A percentile compares a stretch with the other conserved stretches of the same genome.
These are phyloP conservation scores for Nidula microcarpa DNA, from an alignment of 768 basidiomycete species.

Conservation along the genomic window DNA sequence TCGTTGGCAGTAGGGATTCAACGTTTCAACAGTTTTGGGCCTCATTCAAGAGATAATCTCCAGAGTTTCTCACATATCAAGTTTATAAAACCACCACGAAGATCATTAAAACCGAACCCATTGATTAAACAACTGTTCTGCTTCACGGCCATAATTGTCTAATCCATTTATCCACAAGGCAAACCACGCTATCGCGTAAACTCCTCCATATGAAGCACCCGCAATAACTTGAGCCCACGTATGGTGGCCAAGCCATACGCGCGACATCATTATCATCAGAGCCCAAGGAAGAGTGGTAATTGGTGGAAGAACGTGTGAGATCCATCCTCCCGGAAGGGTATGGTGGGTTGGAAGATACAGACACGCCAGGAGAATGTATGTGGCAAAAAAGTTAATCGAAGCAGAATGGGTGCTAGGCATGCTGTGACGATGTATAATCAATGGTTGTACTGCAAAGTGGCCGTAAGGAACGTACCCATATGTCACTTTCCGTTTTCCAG, in stretches of 20 bases:
- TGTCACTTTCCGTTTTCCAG: conserved; percentile 42
- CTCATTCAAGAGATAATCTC: too few species aligned
- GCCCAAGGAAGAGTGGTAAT: conserved; percentile 56
- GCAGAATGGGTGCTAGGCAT: conserved; percentile 87
- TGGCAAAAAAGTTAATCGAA: conserved; percentile 59
- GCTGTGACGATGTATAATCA: conserved; percentile 28
- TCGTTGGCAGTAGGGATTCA: too few species aligned
- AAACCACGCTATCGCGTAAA: conserved; percentile 56
- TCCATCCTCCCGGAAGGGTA: conserved; percentile 36
- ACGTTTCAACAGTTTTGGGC: too few species aligned
- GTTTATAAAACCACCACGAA: too few species aligned
- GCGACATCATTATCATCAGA: conserved; percentile 50
- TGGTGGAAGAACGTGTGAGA: conserved; percentile 39
- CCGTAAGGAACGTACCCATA: conserved; percentile 55
- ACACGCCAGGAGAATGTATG: conserved; percentile 57
- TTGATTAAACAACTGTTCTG: conserved; percentile 16
- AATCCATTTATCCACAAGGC: conserved; percentile 45
- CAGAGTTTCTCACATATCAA: too few species aligned
- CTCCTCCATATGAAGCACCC: conserved; percentile 53
- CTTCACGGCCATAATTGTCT: conserved; percentile 13
- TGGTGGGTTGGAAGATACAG: conserved; percentile 56
- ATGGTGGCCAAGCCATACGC: conserved; percentile 77
- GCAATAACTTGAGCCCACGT: conserved; percentile 65
- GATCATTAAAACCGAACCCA: too few species aligned
- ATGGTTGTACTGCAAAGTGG: not conserved